Conservation (phyloP, 2,329 filamentous ascomycete species). For the Cordyceps fumosorosea region DNA sequence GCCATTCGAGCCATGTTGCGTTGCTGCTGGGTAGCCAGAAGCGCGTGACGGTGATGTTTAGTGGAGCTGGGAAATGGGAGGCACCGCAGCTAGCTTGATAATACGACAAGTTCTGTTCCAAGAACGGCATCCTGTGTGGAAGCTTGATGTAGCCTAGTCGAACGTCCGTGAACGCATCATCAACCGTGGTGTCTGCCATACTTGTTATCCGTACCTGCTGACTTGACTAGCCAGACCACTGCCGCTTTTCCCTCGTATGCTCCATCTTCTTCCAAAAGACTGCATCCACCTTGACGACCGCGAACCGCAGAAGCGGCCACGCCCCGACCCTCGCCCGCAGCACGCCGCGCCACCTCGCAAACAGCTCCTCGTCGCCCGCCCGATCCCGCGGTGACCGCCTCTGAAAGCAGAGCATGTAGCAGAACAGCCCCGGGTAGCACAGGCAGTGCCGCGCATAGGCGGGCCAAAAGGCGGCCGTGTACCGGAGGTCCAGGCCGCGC, state of each 20-base stretch:
- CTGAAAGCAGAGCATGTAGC: constrained; percentile 17
- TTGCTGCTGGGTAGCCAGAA: too few species aligned
- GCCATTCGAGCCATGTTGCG: too few species aligned
- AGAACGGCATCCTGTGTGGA: too few species aligned
- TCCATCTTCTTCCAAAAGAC: constrained; percentile 18
- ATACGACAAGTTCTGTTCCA: too few species aligned
- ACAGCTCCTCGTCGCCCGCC: constrained; percentile 13
- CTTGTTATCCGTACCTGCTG: too few species aligned
- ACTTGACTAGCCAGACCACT: too few species aligned
- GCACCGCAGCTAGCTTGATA: too few species aligned
- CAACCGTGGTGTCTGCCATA: too few species aligned
- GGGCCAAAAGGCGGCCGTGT: constrained; percentile 19
- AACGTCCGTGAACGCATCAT: too few species aligned
- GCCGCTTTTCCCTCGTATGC: background rate
- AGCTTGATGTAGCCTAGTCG: too few species aligned
- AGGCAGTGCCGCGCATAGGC: constrained; percentile 18
- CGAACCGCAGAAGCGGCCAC: constrained; percentile 19
- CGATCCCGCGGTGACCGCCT: constrained; percentile 9
- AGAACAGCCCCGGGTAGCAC: constrained; percentile 17
- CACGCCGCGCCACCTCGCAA: constrained; percentile 16
- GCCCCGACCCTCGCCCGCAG: constrained; percentile 17
- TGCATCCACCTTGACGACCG: constrained; percentile 19
- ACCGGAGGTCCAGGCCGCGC: constrained; percentile 14
- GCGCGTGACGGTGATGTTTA: too few species aligned
- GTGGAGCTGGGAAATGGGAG: too few species aligned